Conservation (phyloP, 2,329 filamentous ascomycete species). For the Triangularia verruculosa region DNA sequence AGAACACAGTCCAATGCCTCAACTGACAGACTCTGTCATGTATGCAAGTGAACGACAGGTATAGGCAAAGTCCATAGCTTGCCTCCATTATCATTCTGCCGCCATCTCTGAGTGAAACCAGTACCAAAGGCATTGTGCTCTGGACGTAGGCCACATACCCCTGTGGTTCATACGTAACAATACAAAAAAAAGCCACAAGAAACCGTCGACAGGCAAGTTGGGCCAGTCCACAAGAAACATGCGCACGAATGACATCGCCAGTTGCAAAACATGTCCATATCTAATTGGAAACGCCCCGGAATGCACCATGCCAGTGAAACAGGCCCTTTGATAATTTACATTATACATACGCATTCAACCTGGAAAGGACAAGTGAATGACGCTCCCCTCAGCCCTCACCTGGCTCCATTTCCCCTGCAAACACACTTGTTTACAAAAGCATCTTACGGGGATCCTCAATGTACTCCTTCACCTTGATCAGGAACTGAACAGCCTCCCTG, state of each 20-base stretch:
- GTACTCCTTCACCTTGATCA: slow-evolving; percentile 96
- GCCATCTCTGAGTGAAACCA: no score
- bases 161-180: no score
- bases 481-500: slow-evolving; percentile 90
- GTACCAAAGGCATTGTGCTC: no score
- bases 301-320: slow-evolving; percentile 16
- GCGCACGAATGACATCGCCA: neutral
- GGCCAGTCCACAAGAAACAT: neutral
- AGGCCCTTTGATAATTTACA: slow-evolving; percentile 10
- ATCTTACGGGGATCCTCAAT: slow-evolving; percentile 94
- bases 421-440: slow-evolving; percentile 55
- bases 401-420: neutral
- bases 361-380: neutral
- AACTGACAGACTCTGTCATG: no score
- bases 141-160: neutral
- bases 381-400: slow-evolving; percentile 9
- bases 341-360: slow-evolving; percentile 9
- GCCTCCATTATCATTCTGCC: no score
- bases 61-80: no score
- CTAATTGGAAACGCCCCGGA: slow-evolving; percentile 16
- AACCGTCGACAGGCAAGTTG: neutral
- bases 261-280: slow-evolving; percentile 3
- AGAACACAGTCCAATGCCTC: no score
- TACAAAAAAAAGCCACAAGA: neutral
- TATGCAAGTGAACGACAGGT: no score